Evolutionary conservation across 768 basidiomycete species (phyloP), one percentile per base, ranked within the genome.

Genomic region (Hericium coralloides): DNA sequence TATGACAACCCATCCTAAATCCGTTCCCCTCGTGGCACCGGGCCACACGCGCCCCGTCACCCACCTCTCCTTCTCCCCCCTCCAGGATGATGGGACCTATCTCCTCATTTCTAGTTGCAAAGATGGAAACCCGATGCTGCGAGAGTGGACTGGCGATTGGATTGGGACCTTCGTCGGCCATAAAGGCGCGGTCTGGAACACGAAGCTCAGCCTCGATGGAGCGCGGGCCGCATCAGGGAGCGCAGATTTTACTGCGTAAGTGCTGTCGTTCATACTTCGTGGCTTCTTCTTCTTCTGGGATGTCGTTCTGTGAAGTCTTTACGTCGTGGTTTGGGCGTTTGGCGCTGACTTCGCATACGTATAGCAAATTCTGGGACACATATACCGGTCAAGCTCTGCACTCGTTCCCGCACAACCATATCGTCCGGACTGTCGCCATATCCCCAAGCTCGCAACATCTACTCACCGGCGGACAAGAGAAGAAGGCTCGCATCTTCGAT

Each of bases 141-240:
- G 93, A 67, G 89, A 93, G 67, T 95, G 95, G 95, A 90, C 92
- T 55, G 95, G 95, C 37, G 97, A 99, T 72, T 99, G 97, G 97
- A 90, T 97, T 68, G 97, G 97, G 38, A 91, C 89, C 17, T 92
- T 90, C 69, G 77, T 91, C 43, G 88, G 89, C 22, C 88, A 90
- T 73, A 90, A 92, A 70, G 97, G 95, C 64, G 95, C 95, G 8
- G 95, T 99, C 3, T 99, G 95, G 95, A 85, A 89, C 62, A 89
- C 90, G 52, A 95, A 97, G 72, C 82, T 99, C 59, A 92, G 89
- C 25, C 73, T 79, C 20, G 95, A 98, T 71, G 82, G 85, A 14
- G 83, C 91, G 15, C 81, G 84, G 66, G 95, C 95, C 14, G 94
- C 85, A 20, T 89, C 95, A 2, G 95, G 89, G 48, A 94, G 92